These are phyloP conservation scores for Neurospora sp. DNA, from an alignment of 495 filamentous ascomycete species.

Conservation along the genomic window DNA sequence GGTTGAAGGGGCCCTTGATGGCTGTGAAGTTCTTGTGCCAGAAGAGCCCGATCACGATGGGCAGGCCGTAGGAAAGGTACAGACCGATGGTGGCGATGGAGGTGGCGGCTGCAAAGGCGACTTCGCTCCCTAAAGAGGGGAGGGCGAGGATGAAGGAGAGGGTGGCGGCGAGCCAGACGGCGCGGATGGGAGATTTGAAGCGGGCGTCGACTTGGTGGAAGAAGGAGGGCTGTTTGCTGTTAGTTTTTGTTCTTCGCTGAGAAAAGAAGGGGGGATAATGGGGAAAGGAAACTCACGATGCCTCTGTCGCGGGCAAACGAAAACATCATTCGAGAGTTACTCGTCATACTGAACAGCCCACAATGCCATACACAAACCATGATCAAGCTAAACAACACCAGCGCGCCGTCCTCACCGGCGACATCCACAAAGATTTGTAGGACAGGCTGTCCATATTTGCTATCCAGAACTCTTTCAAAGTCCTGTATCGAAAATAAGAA, in stretches of 20 bases:
- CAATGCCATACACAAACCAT: constrained; percentile 54
- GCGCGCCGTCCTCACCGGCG: constrained; percentile 44
- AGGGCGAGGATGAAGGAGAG: constrained; percentile 51
- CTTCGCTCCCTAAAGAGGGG: constrained; percentile 48
- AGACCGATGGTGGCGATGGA: constrained; percentile 61
- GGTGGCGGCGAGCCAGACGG: constrained; percentile 51
- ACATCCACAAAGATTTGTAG: constrained; percentile 48
- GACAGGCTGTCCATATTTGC: constrained; percentile 40
- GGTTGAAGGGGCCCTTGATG: constrained; percentile 49
- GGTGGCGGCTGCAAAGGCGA: constrained; percentile 53
- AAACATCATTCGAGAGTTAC: constrained; percentile 57
- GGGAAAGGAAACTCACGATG: constrained; percentile 21
- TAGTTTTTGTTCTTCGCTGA: background rate
- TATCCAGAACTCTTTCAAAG: constrained; percentile 34
- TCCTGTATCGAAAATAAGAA: constrained; percentile 52
- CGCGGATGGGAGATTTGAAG: constrained; percentile 45
- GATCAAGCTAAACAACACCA: constrained; percentile 46
- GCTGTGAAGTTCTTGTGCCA: constrained; percentile 30
- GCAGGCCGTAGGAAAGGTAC: constrained; percentile 55
- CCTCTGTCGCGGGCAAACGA: constrained; percentile 47
- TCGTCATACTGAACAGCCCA: constrained; percentile 48
- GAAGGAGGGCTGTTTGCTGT: constrained; percentile 23
- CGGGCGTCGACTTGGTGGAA: constrained; percentile 48
- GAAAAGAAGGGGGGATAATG: background rate
- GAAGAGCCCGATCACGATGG: constrained; percentile 48